phyloP scores from a whole-genome alignment of 2,329 filamentous ascomycete genomes.

The Cladobotryum protrusum region DNA sequence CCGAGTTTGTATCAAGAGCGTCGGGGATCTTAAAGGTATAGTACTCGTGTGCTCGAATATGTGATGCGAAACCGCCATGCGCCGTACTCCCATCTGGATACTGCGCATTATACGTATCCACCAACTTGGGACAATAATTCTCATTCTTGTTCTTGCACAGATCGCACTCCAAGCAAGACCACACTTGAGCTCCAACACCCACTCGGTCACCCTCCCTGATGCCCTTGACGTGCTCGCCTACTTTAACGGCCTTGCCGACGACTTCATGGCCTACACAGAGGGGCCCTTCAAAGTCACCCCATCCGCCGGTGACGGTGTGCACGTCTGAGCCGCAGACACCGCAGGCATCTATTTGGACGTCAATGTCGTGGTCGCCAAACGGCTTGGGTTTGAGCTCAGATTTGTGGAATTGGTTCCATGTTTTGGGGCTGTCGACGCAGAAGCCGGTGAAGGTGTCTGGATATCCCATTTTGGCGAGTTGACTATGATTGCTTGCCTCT shows the following conservation, averaged over 20 bases:
- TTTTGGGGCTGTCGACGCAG: conserved; percentile 35
- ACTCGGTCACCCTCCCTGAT: conserved; percentile 59
- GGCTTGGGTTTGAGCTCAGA: conserved; percentile 32
- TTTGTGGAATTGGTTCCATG: conserved; percentile 37
- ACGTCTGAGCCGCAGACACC: conserved; percentile 58
- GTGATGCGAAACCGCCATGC: conserved; percentile 57
- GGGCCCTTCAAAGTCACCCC: conserved; percentile 42
- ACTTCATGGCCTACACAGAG: conserved; percentile 54
- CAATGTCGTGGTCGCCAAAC: conserved; percentile 39
- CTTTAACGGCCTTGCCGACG: conserved; percentile 46
- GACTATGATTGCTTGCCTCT: not conserved
- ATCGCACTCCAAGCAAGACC: conserved; percentile 47
- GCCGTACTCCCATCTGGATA: conserved; percentile 54
- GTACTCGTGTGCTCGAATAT: conserved; percentile 45
- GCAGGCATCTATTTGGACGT: conserved; percentile 66
- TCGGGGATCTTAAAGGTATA: conserved; percentile 57
- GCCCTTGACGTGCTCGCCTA: conserved; percentile 38
- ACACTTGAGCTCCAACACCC: conserved; percentile 56
- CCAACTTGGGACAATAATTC: conserved; percentile 42
- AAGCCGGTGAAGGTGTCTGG: conserved; percentile 40
- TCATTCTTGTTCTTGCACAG: conserved; percentile 43
- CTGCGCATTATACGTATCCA: conserved; percentile 52
- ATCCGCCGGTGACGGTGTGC: conserved; percentile 52
- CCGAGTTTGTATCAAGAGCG: conserved; percentile 40
- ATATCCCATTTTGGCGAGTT: conserved; percentile 32